Base-by-base conservation (phyloP, 345 rosid genomes). In the Brassica juncea region DNA sequence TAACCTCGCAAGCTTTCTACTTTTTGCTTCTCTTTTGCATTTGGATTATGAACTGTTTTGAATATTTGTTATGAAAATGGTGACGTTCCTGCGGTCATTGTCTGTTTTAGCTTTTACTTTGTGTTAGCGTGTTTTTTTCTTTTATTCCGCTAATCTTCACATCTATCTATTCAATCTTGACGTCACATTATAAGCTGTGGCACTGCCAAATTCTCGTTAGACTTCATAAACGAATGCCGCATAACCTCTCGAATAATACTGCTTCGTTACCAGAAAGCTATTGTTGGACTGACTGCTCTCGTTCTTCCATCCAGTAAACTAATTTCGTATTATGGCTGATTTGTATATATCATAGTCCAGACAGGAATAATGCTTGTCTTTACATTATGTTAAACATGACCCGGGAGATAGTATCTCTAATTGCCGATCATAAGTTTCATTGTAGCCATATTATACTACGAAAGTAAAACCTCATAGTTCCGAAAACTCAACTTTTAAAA, bases 301-400 rank as follows among this genome's bases (percentile, higher is more conserved):
- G 0, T 21, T 1, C 82, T 66, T 72, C 73, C 82, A 78, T 66
- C 82, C 66, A 19, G 1, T 77, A 72, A 44, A 78, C 77, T 57
- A n/a, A n/a, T n/a, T n/a, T n/a, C n/a, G n/a, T n/a, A n/a, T n/a
- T n/a, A n/a, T n/a, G n/a, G n/a, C n/a, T n/a, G n/a, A n/a, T n/a
- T n/a, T n/a, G n/a, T n/a, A n/a, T n/a, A n/a, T n/a, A n/a, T n/a
- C n/a, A n/a, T n/a, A n/a, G n/a, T n/a, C 1, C 49, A 92, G 84
- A 83, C 99, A 94, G 82, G 91, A 92, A 77, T 74, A 78, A 16
- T 85, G 84, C 66, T 86, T 84, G 85, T 95, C 89, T 61, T 85
- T 92, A 14, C 87, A 86, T 59, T 97, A 91, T 37, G 80, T 65
- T 71, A 89, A 92, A 7, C 79, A 81, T 21, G 86, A 77, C 15